phyloP scores from a whole-genome alignment of 208 protist genomes.

The Phytomonas sp. region DNA sequence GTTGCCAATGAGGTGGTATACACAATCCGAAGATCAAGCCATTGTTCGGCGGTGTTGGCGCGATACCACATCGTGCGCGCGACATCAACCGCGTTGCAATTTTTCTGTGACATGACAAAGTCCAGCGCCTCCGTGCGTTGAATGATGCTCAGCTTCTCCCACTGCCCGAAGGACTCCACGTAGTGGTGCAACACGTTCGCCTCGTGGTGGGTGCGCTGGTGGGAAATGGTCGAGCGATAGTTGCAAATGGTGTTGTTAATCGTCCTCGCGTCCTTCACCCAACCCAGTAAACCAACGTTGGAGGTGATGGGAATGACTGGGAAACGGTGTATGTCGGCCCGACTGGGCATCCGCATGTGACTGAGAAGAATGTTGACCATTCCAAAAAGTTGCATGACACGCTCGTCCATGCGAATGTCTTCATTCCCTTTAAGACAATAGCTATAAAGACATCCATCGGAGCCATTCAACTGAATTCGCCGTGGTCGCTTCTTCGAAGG shows the following conservation, averaged over 20 bases:
- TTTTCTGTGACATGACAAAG: slow-evolving; percentile 95
- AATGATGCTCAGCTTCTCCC: slow-evolving; percentile 87
- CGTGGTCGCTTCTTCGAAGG: slow-evolving; percentile 99
- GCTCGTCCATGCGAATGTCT: slow-evolving; percentile 98
- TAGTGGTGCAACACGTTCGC: slow-evolving; percentile 65
- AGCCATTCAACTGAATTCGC: slow-evolving; percentile 94
- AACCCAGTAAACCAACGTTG: slow-evolving; percentile 98
- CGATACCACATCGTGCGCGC: slow-evolving; percentile 95
- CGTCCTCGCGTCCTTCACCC: slow-evolving; percentile 97
- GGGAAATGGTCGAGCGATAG: slow-evolving; percentile 90
- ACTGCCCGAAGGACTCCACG: slow-evolving; percentile 86
- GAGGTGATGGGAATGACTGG: slow-evolving; percentile 98
- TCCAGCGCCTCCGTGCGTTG: slow-evolving; percentile 96
- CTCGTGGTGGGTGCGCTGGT: slow-evolving; percentile 83
- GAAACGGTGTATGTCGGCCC: slow-evolving; percentile 92
- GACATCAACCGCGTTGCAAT: slow-evolving; percentile 82
- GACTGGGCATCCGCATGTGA: slow-evolving; percentile 76
- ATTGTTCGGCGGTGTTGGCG: slow-evolving; percentile 95
- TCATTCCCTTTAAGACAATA: slow-evolving; percentile 99
- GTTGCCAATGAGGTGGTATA: slow-evolving; percentile 98
- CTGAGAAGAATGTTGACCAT: slow-evolving; percentile 99
- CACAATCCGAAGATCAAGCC: slow-evolving; percentile 96
- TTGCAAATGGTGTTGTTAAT: slow-evolving; percentile 97
- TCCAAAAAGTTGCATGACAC: slow-evolving; percentile 99
- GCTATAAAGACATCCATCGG: slow-evolving; percentile 94